Base-by-base conservation (phyloP, 176 grass and related monocot genomes). In the Melocanna baccifera region DNA sequence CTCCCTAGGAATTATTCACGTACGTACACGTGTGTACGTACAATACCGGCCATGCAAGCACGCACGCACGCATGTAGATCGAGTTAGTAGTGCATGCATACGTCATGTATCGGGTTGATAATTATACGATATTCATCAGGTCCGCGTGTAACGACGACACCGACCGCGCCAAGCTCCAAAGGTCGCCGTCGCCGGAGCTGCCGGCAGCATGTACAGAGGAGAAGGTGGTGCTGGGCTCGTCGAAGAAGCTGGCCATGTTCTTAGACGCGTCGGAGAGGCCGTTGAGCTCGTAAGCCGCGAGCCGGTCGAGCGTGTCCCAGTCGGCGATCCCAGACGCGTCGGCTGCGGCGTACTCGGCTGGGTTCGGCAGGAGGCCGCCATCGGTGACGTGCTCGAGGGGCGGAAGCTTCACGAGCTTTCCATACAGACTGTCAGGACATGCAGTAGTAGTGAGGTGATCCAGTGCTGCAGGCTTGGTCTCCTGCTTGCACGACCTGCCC, bases 91-190 rank as follows among this genome's bases (percentile, higher is more conserved):
- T 68, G 82, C 77, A 56, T 57, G 59, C 48, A 62, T 62, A 70
- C 78, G 84, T 65, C 79, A 42, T 79, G 72, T 53, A 52, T 75
- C 45, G 36, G 36, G 29, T 73, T 2, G 6, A 19, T 29, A 19
- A 64, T 41, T 80, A 71, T 14, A 77, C 34, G 88, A 84, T 87
- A 14, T 91, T 81, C 87, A 84, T 92, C 78, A 92, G 62, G 82
- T 85, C 83, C 42, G 88, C 88, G 53, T 84, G 86, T 9, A 86
- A 37, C 19, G 90, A 88, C 51, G 92, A 86, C 50, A 79, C 66
- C 61, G 90, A 93, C 72, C 89, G 72, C 32, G 95, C 92, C 37
- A 94, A 82, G 79, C 87, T 97, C 95, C 95, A 97, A 25, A 97
- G 91, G 78, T 97, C 92, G 15, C 91, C 91, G 77, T 94, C 79